phyloP scores from a whole-genome alignment of 768 basidiomycete species.

The Amanita rubescens region DNA sequence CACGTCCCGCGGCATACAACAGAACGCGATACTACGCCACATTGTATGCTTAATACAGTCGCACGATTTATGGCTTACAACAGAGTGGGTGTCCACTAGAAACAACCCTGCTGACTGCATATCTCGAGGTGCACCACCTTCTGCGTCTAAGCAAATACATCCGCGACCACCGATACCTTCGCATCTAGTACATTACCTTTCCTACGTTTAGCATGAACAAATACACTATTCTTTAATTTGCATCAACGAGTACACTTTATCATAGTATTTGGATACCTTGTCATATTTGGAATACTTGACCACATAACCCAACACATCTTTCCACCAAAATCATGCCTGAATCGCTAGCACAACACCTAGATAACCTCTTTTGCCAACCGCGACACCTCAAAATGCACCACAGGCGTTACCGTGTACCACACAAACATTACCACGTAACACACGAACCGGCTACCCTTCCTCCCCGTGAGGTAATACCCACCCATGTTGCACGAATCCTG shows the following conservation, averaged over 20 bases:
- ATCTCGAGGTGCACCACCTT: conserved; percentile 13
- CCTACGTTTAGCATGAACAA: background rate
- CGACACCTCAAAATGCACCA: no score
- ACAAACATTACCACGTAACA: no score
- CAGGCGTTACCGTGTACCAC: background rate
- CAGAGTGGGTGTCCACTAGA: conserved; percentile 18
- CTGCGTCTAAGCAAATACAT: background rate
- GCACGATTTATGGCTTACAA: conserved; percentile 19
- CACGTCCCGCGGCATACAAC: conserved; percentile 19
- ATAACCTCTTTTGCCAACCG: no score
- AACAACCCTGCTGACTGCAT: conserved; percentile 16
- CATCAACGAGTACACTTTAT: conserved; percentile 1
- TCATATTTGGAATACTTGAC: no score
- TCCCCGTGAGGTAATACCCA: background rate
- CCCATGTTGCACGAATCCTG: background rate
- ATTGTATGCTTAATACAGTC: conserved; percentile 18
- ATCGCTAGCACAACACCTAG: no score
- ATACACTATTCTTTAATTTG: no score
- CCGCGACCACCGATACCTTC: background rate
- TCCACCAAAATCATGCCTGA: no score
- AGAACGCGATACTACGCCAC: conserved; percentile 20
- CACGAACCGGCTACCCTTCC: no score
- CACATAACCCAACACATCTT: no score
- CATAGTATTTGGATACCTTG: no score
- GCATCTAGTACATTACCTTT: background rate